These are phyloP conservation scores for Chrysopogon serrulatus DNA, from an alignment of 176 grass and related monocot species.

Conservation along the genomic window DNA sequence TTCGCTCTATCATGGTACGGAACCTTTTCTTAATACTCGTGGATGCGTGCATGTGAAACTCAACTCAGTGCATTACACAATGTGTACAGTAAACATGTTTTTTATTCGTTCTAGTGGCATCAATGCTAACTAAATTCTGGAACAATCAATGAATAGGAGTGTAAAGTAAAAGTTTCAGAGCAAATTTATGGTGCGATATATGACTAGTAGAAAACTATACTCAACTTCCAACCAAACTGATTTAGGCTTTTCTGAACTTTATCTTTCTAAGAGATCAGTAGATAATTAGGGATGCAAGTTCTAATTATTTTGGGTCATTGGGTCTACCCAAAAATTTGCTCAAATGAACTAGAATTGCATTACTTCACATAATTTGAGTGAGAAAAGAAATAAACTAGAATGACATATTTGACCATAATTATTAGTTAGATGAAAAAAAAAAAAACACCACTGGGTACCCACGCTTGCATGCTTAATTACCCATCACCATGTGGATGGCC, in stretches of 20 bases:
- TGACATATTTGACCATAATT: too few species aligned
- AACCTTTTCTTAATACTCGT: not conserved
- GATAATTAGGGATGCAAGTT: too few species aligned
- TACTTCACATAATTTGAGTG: too few species aligned
- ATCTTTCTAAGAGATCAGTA: not conserved
- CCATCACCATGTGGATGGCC: too few species aligned
- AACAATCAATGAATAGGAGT: not conserved
- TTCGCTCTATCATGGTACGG: not conserved
- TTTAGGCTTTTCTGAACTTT: not conserved
- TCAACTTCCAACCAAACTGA: slow-evolving; percentile 13
- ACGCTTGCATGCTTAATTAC: too few species aligned
- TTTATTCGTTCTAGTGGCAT: not conserved
- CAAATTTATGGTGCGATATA: not conserved
- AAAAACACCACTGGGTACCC: too few species aligned
- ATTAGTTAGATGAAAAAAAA: too few species aligned
- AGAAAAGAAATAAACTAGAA: too few species aligned
- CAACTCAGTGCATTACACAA: not conserved
- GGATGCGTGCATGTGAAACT: slow-evolving; percentile 18
- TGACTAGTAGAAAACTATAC: not conserved
- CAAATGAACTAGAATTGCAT: too few species aligned
- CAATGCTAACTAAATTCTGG: not conserved
- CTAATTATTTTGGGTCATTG: too few species aligned
- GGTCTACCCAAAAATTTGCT: too few species aligned
- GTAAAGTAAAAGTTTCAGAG: not conserved
- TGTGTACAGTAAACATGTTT: not conserved